Evolutionary conservation across 2,329 filamentous ascomycete genomes (phyloP).

Genomic region (Xylaria digitata): DNA sequence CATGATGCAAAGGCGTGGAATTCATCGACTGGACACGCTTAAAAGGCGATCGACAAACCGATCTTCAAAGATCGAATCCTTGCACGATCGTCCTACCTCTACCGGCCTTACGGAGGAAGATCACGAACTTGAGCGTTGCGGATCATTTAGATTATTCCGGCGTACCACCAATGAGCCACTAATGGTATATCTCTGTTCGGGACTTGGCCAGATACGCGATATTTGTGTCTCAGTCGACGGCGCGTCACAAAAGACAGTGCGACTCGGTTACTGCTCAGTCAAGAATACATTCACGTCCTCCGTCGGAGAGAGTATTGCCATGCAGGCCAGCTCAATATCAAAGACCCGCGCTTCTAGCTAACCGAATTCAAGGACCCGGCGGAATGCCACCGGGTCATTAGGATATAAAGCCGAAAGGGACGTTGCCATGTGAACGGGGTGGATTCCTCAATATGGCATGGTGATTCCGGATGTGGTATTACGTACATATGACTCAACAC

Average conservation of each 20-base stretch:
- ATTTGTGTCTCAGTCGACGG: neutral
- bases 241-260: constrained; percentile 6
- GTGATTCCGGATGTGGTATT: constrained; percentile 23
- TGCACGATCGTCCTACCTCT: constrained; percentile 14
- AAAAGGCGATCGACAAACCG: constrained; percentile 31
- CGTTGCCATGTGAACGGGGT: constrained; percentile 21
- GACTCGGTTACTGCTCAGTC: neutral
- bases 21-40: constrained; percentile 34
- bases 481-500: constrained; percentile 28
- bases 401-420: neutral
- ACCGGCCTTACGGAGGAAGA: constrained; percentile 14
- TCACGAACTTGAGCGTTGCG: constrained; percentile 19
- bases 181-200: constrained; percentile 6
- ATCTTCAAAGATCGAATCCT: constrained; percentile 14
- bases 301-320: constrained; percentile 4
- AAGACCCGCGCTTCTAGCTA: constrained; percentile 6
- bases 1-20: constrained; percentile 23
- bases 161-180: constrained; percentile 8
- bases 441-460: constrained; percentile 13
- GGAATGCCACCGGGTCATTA: constrained; percentile 1
- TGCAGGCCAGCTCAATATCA: neutral
- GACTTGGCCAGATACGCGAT: constrained; percentile 7
- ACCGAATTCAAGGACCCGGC: neutral
- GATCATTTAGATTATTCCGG: constrained; percentile 16
- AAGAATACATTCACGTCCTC: constrained; percentile 5